These are phyloP conservation scores for Xanthoconium separans DNA, from an alignment of 1,284 basidiomycete species.

Conservation along the genomic window DNA sequence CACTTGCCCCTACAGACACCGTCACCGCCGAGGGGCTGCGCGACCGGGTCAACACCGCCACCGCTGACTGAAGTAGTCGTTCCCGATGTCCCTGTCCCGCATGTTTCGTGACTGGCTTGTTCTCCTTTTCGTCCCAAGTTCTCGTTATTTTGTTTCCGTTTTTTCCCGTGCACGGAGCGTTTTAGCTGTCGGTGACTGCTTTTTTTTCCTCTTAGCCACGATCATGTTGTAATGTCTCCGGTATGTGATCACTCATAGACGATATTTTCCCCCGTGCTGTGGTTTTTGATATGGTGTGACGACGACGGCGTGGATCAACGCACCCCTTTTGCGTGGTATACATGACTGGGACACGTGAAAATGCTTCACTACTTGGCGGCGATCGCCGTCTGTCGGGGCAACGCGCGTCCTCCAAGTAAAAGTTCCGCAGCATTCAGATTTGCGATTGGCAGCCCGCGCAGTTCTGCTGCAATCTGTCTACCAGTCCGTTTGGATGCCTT, in stretches of 20 bases:
- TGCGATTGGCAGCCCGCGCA: too few species aligned
- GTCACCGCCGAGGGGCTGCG: conserved; percentile 41
- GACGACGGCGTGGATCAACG: too few species aligned
- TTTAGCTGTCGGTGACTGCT: conserved; percentile 11
- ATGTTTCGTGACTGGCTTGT: background rate
- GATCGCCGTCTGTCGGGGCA: too few species aligned
- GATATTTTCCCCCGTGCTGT: background rate
- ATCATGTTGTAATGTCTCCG: conserved; percentile 22
- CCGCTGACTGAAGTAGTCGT: conserved; percentile 22
- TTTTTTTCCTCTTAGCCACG: conserved; percentile 4
- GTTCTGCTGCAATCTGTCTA: too few species aligned
- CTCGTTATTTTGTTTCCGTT: background rate
- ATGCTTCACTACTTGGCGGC: too few species aligned
- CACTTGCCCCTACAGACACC: conserved; percentile 28
- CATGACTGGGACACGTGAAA: too few species aligned
- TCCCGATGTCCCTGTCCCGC: background rate
- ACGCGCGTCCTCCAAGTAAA: too few species aligned
- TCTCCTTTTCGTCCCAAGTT: background rate
- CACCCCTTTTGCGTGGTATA: too few species aligned
- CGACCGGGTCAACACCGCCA: conserved; percentile 43
- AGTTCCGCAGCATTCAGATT: too few species aligned
- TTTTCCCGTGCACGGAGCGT: background rate
- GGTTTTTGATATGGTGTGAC: background rate
- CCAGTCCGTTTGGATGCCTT: too few species aligned
- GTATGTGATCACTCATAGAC: conserved; percentile 20